Conservation (phyloP, 169 alveolate genomes). For the Toxoplasma gondii region DNA sequence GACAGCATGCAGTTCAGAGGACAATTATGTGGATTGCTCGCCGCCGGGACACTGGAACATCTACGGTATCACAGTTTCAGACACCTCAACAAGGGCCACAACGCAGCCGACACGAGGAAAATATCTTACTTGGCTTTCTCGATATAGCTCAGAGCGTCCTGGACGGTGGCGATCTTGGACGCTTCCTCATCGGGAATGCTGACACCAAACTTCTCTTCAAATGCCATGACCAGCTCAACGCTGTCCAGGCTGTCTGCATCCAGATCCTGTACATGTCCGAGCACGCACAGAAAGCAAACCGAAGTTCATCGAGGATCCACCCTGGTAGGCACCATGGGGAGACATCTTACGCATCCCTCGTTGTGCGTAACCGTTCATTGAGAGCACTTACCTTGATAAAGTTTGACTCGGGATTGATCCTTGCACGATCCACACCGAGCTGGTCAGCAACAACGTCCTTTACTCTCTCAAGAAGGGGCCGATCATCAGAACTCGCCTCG, state of each 20-base stretch:
- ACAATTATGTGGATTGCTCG: neutral
- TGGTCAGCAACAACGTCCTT: conserved; percentile 65
- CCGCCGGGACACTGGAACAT: neutral
- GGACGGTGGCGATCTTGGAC: conserved; percentile 76
- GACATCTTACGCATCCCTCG: too few species aligned
- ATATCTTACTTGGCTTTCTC: conserved; percentile 68
- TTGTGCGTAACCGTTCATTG: too few species aligned
- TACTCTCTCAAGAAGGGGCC: conserved; percentile 41
- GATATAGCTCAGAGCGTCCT: conserved; percentile 75
- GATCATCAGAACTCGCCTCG: conserved; percentile 18
- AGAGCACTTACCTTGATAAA: conserved; percentile 14
- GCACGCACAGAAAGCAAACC: neutral
- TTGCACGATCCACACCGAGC: conserved; percentile 32
- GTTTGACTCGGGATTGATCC: conserved; percentile 28
- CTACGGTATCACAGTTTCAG: too few species aligned
- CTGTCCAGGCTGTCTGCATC: conserved; percentile 86
- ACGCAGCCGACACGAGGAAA: neutral
- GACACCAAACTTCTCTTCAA: conserved; percentile 83
- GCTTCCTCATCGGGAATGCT: conserved; percentile 84
- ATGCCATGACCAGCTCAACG: conserved; percentile 83
- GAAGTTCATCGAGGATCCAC: too few species aligned
- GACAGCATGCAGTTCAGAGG: neutral
- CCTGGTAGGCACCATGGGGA: too few species aligned
- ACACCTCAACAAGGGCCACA: neutral
- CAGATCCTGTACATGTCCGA: conserved; percentile 75